Percentiles rank a stretch among this genome's conserved stretches.
phyloP scores from a whole-genome alignment of 352 stramenopile species.

The Globisporangium perplexum region DNA sequence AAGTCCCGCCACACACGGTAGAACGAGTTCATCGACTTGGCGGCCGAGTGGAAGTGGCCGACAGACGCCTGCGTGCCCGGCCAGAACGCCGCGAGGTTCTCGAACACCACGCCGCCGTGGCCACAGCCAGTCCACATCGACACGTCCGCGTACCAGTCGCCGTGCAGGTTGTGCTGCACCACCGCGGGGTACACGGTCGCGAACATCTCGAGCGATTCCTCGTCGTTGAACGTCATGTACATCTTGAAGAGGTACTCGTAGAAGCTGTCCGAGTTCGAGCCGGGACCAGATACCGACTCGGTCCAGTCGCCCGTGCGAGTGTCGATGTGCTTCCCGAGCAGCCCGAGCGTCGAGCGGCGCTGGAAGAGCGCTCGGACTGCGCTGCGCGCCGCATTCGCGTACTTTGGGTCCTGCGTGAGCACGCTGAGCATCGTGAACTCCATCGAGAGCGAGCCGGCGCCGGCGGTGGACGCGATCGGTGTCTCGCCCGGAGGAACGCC shows the following conservation, averaged over 20 bases:
- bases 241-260: constrained; percentile 99
- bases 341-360: constrained; percentile 63
- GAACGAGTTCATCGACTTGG: constrained; percentile 92
- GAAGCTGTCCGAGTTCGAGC: constrained; percentile 96
- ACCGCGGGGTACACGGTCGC: constrained; percentile 62
- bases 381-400: constrained; percentile 50
- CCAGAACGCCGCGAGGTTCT: constrained; percentile 95
- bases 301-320: constrained; percentile 84
- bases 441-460: constrained; percentile 93
- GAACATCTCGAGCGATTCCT: constrained; percentile 92
- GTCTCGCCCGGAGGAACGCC: constrained; percentile 92
- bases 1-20: constrained; percentile 94
- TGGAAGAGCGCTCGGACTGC: constrained; percentile 78
- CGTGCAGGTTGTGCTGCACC: constrained; percentile 63
- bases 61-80: constrained; percentile 94
- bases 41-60: constrained; percentile 82
- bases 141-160: constrained; percentile 84
- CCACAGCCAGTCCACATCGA: constrained; percentile 76
- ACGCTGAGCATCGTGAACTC: constrained; percentile 96
- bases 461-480: constrained; percentile 93
- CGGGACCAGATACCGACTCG: constrained; percentile 73
- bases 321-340: constrained; percentile 97
- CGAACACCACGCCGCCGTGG: constrained; percentile 49
- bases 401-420: constrained; percentile 62
- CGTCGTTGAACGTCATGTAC: constrained; percentile 93